Percentiles rank a stretch among this genome's conserved stretches.
Evolutionary conservation across 306 rosid genomes (phyloP).

Genomic region (Senna siamea): DNA sequence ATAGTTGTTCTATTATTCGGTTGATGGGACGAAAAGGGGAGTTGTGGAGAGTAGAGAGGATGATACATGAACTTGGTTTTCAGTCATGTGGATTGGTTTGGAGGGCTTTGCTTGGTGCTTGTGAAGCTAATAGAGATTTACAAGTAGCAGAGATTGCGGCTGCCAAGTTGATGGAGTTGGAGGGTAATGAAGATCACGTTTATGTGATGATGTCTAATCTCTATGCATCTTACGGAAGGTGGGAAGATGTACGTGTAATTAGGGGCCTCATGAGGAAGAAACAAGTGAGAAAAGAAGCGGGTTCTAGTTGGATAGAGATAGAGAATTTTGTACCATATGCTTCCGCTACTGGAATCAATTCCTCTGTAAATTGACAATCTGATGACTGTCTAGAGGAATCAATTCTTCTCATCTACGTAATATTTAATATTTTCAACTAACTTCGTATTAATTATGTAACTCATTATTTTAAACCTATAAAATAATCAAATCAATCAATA

Average conservation of each 20-base stretch:
- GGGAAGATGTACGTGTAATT: constrained; percentile 65
- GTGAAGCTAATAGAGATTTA: constrained; percentile 50
- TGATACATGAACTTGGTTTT: constrained; percentile 63
- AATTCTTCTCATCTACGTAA: background rate
- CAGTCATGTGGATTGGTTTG: constrained; percentile 58
- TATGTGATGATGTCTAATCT: constrained; percentile 67
- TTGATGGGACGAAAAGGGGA: constrained; percentile 76
- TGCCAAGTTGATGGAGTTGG: constrained; percentile 60
- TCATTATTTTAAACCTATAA: background rate
- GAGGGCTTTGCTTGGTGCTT: constrained; percentile 76
- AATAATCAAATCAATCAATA: too few species aligned
- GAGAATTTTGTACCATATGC: too few species aligned
- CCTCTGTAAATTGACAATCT: too few species aligned
- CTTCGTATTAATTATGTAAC: background rate
- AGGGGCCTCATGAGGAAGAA: constrained; percentile 59
- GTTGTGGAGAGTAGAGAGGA: constrained; percentile 50
- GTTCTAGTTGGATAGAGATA: constrained; percentile 67
- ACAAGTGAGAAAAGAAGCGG: constrained; percentile 60
- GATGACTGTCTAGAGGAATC: too few species aligned
- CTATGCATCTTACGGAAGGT: constrained; percentile 61
- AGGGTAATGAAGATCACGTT: constrained; percentile 57
- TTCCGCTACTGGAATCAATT: too few species aligned
- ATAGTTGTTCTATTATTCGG: constrained; percentile 66
- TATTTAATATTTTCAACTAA: background rate
- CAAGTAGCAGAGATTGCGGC: constrained; percentile 61